Percentiles rank a stretch among this genome's conserved stretches.
phyloP scores from a whole-genome alignment of 2,329 filamentous ascomycete species.

The Claviceps sp. region DNA sequence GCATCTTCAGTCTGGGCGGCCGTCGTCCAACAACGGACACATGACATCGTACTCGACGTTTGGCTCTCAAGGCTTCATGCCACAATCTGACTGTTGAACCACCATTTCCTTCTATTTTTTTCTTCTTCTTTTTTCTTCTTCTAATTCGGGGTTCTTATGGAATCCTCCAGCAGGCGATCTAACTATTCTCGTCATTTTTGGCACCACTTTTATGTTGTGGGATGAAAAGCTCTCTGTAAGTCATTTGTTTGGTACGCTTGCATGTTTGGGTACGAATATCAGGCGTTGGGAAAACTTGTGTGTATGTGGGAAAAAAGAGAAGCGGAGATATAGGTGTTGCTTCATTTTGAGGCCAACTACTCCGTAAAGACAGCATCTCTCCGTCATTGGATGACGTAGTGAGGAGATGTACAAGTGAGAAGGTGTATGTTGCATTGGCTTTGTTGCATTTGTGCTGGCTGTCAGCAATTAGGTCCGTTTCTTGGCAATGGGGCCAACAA shows the following conservation, averaged over 20 bases:
- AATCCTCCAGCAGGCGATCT: background rate
- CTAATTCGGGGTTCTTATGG: background rate
- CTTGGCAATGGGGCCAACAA: too few relatives aligned
- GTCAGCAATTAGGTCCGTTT: too few relatives aligned
- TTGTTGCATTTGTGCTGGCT: too few relatives aligned
- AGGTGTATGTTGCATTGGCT: too few relatives aligned
- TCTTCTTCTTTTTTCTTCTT: background rate
- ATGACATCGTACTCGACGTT: slow-evolving; percentile 3
- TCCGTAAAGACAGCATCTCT: too few relatives aligned
- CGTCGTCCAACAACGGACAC: background rate
- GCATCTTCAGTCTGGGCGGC: background rate
- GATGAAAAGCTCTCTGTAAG: background rate
- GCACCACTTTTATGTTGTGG: background rate
- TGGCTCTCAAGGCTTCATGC: slow-evolving; percentile 1
- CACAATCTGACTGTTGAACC: background rate
- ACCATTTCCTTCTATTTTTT: background rate
- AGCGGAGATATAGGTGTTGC: background rate
- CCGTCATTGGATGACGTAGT: too few relatives aligned
- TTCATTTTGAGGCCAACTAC: background rate
- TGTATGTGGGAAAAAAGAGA: background rate
- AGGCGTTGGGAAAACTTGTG: background rate
- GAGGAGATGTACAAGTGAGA: too few relatives aligned
- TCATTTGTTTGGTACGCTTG: background rate
- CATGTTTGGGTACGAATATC: background rate
- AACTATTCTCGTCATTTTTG: too few relatives aligned